These are phyloP conservation scores for Coniella lustricola DNA, from an alignment of 2,329 filamentous ascomycete species.

Conservation along the genomic window DNA sequence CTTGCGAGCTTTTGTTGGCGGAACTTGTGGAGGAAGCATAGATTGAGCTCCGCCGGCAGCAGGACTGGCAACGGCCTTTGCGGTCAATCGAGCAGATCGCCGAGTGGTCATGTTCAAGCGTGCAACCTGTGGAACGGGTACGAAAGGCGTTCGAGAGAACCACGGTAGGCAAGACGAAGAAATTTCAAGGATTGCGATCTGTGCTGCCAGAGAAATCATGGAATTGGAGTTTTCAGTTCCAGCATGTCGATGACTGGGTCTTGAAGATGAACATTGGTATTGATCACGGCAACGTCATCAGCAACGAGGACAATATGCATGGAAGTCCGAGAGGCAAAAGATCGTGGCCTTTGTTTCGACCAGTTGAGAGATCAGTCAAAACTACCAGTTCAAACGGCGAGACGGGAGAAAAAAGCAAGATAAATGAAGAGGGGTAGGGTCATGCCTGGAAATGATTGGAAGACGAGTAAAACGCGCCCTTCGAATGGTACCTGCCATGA, in stretches of 20 bases:
- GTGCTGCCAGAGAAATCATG: too few relatives aligned
- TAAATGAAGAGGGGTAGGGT: not conserved
- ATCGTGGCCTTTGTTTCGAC: too few relatives aligned
- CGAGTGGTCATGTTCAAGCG: conserved; percentile 23
- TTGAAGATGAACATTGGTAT: too few relatives aligned
- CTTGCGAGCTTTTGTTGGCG: conserved; percentile 21
- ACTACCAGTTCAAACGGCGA: not conserved
- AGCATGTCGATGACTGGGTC: too few relatives aligned
- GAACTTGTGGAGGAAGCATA: conserved; percentile 14
- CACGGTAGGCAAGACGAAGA: too few relatives aligned
- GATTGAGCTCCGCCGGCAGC: conserved; percentile 2
- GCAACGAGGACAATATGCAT: not conserved
- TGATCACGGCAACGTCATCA: too few relatives aligned
- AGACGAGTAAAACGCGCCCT: conserved; percentile 12
- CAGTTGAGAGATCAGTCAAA: not conserved
- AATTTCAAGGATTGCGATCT: too few relatives aligned
- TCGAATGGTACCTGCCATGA: conserved; percentile 4
- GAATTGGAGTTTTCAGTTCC: too few relatives aligned
- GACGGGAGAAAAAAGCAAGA: not conserved
- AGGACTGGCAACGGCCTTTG: conserved; percentile 18
- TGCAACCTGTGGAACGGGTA: not conserved
- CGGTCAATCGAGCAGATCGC: conserved; percentile 34
- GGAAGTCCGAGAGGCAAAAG: too few relatives aligned
- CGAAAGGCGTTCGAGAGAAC: too few relatives aligned
- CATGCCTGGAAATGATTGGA: not conserved